phyloP scores from a whole-genome alignment of 192 early-diverging fungal species.

The Irineochytrium annulatum region DNA sequence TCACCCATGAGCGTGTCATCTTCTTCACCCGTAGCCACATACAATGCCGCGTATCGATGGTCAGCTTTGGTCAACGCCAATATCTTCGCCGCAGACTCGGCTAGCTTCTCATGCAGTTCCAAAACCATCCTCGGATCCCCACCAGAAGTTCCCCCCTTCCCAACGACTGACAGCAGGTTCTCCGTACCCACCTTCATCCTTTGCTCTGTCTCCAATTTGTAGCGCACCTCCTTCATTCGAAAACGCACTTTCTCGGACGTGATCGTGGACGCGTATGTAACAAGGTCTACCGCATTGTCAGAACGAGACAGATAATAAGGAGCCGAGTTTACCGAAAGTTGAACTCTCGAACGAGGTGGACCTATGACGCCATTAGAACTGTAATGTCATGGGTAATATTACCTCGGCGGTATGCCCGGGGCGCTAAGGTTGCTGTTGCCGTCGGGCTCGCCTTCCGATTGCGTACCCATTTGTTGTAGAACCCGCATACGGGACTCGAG shows the following conservation, averaged over 20 bases:
- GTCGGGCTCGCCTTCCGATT: too few species aligned
- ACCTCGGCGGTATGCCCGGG: too few species aligned
- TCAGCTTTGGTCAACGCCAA: slow-evolving; percentile 42
- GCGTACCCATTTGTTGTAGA: too few species aligned
- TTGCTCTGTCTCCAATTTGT: slow-evolving; percentile 88
- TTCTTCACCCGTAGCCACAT: slow-evolving; percentile 71
- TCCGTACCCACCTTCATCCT: slow-evolving; percentile 80
- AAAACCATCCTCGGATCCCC: slow-evolving; percentile 13
- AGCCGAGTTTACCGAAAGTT: too few species aligned
- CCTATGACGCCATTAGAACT: too few species aligned
- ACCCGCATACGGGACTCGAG: too few species aligned
- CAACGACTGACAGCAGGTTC: slow-evolving; percentile 45
- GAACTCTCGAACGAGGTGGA: too few species aligned
- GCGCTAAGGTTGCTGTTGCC: too few species aligned
- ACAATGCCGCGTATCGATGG: slow-evolving; percentile 76
- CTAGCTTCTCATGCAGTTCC: slow-evolving; percentile 30
- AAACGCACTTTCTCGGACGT: slow-evolving; percentile 47
- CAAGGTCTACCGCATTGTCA: too few species aligned
- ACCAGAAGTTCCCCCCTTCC: neutral
- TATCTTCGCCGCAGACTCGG: slow-evolving; percentile 24
- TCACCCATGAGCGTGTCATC: slow-evolving; percentile 17
- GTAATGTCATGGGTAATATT: too few species aligned
- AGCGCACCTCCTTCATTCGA: slow-evolving; percentile 81
- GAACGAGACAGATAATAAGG: too few species aligned
- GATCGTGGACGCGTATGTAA: slow-evolving; percentile 30